Evolutionary conservation across 495 filamentous ascomycete genomes (phyloP).

Genomic region (Melanomma pulvis-pyrius): DNA sequence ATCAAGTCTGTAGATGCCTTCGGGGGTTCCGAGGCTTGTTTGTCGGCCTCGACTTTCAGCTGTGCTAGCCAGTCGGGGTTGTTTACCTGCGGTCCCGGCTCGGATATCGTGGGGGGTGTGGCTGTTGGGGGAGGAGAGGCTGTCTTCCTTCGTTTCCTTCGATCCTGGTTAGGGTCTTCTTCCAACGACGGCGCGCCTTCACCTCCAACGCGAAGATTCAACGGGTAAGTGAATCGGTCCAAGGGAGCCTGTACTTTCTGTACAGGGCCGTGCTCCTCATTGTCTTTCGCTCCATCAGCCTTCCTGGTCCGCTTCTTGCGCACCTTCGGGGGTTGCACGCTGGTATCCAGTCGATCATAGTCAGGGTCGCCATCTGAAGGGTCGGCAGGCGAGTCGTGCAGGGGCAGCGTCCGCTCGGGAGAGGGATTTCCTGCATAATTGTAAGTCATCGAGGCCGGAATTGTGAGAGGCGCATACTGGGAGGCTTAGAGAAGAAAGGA

Average conservation of each 20-base stretch:
- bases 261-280: background rate
- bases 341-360: slow-evolving; percentile 16
- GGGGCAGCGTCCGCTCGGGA: background rate
- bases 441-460: background rate
- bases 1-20: background rate
- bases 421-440: slow-evolving; percentile 12
- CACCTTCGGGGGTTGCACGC: background rate
- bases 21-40: background rate
- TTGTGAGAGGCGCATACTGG: slow-evolving; percentile 14
- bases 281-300: slow-evolving; percentile 7
- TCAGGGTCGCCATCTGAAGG: slow-evolving; percentile 12
- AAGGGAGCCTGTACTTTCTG: slow-evolving; percentile 15
- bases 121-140: slow-evolving; percentile 5
- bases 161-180: slow-evolving; percentile 26
- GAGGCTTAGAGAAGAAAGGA: slow-evolving; percentile 44
- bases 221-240: slow-evolving; percentile 16
- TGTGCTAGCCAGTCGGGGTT: slow-evolving; percentile 34
- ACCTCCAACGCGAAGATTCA: background rate
- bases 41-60: slow-evolving; percentile 27
- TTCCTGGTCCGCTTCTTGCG: slow-evolving; percentile 25
- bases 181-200: slow-evolving; percentile 13
- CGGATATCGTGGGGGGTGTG: background rate
- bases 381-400: background rate
- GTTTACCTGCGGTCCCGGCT: background rate
- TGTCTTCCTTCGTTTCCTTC: slow-evolving; percentile 40